Evolutionary conservation across 441 rosid genomes (phyloP).

Genomic region (Populus hybrid): DNA sequence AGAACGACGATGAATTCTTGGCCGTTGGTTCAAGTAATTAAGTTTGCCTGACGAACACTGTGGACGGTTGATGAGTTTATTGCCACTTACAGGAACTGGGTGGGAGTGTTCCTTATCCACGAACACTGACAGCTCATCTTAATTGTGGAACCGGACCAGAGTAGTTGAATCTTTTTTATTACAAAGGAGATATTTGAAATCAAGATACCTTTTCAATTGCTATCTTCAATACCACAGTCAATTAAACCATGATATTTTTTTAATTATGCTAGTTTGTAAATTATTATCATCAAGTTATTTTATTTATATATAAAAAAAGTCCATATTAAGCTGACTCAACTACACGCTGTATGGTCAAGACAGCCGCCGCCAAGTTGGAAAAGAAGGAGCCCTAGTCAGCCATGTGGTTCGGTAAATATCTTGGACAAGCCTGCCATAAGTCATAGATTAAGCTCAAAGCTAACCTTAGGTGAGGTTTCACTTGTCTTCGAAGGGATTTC

Average conservation of each 20-base stretch:
- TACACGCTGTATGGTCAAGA: neutral
- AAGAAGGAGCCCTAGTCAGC: neutral
- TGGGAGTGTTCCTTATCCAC: neutral
- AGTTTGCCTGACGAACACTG: too few species aligned
- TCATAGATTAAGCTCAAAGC: neutral
- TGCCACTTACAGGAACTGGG: neutral
- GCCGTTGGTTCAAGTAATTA: neutral
- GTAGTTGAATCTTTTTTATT: too few species aligned
- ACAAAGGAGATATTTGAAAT: too few species aligned
- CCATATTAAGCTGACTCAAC: neutral
- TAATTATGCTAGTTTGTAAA: too few species aligned
- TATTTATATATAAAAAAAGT: too few species aligned
- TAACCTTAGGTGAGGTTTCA: neutral
- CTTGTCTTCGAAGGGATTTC: constrained; percentile 1
- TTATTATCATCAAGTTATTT: too few species aligned
- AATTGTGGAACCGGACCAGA: neutral
- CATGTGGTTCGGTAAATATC: neutral
- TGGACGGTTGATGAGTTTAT: neutral
- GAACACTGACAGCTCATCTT: neutral
- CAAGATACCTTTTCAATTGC: too few species aligned
- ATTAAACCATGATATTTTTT: too few species aligned
- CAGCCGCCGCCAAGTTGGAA: constrained; percentile 7
- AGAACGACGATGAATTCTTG: neutral
- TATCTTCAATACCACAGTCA: too few species aligned
- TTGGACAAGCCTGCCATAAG: neutral